phyloP scores from a whole-genome alignment of 306 rosid genomes.

The Casuarina cunninghamiana region DNA sequence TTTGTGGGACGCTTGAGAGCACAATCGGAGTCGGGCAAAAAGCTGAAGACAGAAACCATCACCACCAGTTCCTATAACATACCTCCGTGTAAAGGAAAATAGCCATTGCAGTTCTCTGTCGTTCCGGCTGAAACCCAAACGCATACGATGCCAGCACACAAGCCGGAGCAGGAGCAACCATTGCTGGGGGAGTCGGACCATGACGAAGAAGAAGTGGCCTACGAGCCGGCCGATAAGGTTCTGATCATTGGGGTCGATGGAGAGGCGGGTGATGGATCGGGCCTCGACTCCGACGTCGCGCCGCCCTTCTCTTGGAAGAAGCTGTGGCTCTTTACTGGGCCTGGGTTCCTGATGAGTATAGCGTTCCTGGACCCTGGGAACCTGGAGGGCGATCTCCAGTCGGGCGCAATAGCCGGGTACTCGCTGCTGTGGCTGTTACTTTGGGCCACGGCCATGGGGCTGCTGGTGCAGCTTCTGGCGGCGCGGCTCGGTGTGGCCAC shows the following conservation, averaged over 20 bases:
- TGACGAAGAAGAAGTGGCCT: conserved; percentile 54
- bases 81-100: background rate
- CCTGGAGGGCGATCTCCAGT: conserved; percentile 92
- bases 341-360: conserved; percentile 95
- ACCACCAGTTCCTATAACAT: background rate
- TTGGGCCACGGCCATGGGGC: conserved; percentile 96
- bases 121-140: background rate
- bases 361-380: conserved; percentile 95
- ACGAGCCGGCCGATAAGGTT: conserved; percentile 64
- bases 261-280: conserved; percentile 16
- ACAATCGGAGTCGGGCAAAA: background rate
- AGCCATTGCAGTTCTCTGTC: background rate
- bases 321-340: conserved; percentile 95
- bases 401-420: conserved; percentile 92
- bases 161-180: conserved; percentile 36
- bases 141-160: conserved; percentile 45
- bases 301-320: conserved; percentile 95
- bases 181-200: conserved; percentile 40
- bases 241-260: conserved; percentile 59
- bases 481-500: conserved; percentile 97
- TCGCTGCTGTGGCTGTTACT: conserved; percentile 85
- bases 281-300: background rate
- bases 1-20: background rate
- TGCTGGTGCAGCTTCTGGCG: conserved; percentile 75
- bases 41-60: background rate